phyloP scores from a whole-genome alignment of 306 rosid species.

The Trifolium repens region DNA sequence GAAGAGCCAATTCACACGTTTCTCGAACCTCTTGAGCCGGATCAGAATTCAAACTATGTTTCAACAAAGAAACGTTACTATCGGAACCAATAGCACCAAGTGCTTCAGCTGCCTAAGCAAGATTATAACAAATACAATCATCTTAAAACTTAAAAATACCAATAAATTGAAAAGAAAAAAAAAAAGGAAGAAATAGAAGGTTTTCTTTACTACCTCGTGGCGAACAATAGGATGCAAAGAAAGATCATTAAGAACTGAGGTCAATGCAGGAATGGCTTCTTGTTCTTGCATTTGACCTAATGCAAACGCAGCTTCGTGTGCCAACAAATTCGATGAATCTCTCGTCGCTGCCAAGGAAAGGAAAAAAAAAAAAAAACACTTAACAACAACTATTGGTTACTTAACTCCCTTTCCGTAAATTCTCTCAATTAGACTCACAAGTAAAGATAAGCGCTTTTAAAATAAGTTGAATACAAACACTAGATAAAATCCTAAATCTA shows the following conservation, averaged over 20 bases:
- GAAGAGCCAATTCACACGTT: too few relatives aligned
- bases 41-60: too few relatives aligned
- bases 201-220: conserved; percentile 71
- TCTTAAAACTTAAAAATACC: conserved; percentile 6
- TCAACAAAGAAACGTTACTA: too few relatives aligned
- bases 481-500: too few relatives aligned
- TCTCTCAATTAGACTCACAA: too few relatives aligned
- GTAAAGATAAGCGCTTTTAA: too few relatives aligned
- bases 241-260: conserved; percentile 67
- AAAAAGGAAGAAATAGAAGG: neutral
- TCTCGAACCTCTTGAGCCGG: too few relatives aligned
- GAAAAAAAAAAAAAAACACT: neutral
- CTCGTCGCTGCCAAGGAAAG: conserved; percentile 68
- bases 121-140: conserved; percentile 34
- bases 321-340: conserved; percentile 87
- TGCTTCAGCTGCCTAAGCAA: conserved; percentile 90
- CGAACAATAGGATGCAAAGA: conserved; percentile 97
- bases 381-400: neutral
- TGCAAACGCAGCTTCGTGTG: conserved; percentile 99
- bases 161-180: neutral
- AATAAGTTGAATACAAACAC: too few relatives aligned
- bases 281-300: conserved; percentile 97
- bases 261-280: conserved; percentile 81
- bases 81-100: too few relatives aligned
- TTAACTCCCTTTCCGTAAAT: too few relatives aligned